Conservation (phyloP, 345 rosid genomes). For the Camelina hispida region DNA sequence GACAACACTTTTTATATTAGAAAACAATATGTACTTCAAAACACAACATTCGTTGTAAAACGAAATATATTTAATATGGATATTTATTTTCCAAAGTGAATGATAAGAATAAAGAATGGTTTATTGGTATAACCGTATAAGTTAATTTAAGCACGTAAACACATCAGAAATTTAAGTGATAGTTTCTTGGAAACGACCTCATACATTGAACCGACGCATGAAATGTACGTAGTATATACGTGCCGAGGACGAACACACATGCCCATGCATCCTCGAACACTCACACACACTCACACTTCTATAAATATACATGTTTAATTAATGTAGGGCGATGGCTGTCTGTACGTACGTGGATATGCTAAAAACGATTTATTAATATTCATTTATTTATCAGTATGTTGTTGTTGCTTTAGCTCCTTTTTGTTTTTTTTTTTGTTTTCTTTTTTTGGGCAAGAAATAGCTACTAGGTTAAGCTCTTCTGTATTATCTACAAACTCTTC, state of each 20-base stretch:
- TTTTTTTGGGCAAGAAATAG: too few relatives aligned
- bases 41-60: background rate
- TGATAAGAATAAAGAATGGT: background rate
- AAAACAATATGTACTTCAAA: too few relatives aligned
- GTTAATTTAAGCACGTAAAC: constrained; percentile 4
- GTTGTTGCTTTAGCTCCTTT: too few relatives aligned
- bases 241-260: constrained; percentile 30
- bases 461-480: too few relatives aligned
- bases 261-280: constrained; percentile 35
- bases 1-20: background rate
- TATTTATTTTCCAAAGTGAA: background rate
- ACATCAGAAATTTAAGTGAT: background rate
- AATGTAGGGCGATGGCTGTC: background rate
- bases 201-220: constrained; percentile 28
- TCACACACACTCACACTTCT: background rate
- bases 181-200: constrained; percentile 21
- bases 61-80: background rate
- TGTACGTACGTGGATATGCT: constrained; percentile 14
- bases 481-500: too few relatives aligned
- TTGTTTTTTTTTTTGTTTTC: too few relatives aligned
- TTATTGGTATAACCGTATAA: background rate
- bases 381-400: too few relatives aligned
- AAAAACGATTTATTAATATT: background rate
- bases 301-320: background rate
- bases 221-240: constrained; percentile 27